Conservation (phyloP, 441 rosid species). For the Manihot esculenta region DNA sequence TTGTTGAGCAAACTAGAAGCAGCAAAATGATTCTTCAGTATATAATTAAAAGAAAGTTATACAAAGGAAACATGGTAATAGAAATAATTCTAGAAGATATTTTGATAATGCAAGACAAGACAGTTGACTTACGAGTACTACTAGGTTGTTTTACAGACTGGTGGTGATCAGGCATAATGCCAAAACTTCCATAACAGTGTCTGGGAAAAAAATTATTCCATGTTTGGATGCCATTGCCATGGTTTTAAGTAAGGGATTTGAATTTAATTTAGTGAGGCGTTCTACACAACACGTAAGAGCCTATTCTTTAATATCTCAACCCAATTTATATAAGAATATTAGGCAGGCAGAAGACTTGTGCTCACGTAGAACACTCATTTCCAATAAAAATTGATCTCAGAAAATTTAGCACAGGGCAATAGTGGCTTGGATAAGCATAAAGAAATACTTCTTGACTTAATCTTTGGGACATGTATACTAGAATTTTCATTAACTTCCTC, state of each 20-base stretch:
- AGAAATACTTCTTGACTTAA: neutral
- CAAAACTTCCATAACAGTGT: too few relatives aligned
- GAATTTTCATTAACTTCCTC: neutral
- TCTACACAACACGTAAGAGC: too few relatives aligned
- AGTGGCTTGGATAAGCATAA: neutral
- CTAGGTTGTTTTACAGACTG: too few relatives aligned
- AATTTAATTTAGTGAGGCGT: too few relatives aligned
- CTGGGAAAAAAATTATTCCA: too few relatives aligned
- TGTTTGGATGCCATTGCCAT: too few relatives aligned
- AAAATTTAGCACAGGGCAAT: neutral
- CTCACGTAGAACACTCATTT: neutral
- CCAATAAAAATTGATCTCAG: neutral
- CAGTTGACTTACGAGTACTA: too few relatives aligned
- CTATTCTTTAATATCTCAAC: neutral
- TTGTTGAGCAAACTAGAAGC: conserved; percentile 60
- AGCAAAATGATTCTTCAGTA: conserved; percentile 15
- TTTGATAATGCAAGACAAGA: neutral
- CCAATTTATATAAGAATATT: neutral
- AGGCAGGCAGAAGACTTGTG: neutral
- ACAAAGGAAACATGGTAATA: neutral
- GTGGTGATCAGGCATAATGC: too few relatives aligned
- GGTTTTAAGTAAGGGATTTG: too few relatives aligned
- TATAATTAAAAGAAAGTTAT: neutral
- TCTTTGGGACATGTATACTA: neutral
- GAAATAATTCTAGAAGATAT: neutral